A percentile compares a stretch with the other conserved stretches of the same genome.
Conservation (phyloP, 768 basidiomycete species). For the Boletus sp. region DNA sequence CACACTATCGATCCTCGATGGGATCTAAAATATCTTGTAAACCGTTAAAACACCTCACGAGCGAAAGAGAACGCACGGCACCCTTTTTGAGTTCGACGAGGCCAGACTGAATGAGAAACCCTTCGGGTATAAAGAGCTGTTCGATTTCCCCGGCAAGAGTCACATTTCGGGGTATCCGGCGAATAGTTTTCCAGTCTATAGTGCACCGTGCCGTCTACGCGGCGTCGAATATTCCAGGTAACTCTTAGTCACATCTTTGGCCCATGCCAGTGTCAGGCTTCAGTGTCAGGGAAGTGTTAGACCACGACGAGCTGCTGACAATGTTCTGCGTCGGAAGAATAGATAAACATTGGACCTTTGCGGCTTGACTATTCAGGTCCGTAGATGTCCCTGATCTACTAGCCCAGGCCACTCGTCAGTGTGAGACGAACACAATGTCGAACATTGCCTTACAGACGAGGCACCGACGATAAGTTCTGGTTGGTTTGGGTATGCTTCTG, state of each 20-base stretch:
- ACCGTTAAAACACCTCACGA: too few relatives aligned
- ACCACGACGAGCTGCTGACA: background rate
- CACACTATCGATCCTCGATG: constrained; percentile 10
- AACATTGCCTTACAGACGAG: constrained; percentile 10
- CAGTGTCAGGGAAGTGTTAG: background rate
- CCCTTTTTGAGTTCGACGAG: constrained; percentile 14
- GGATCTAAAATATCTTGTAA: background rate
- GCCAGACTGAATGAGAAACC: constrained; percentile 12
- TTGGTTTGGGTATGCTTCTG: constrained; percentile 34
- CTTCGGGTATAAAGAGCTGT: constrained; percentile 6
- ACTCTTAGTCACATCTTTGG: background rate
- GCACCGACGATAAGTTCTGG: constrained; percentile 44
- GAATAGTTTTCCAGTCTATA: background rate
- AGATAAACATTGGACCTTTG: constrained; percentile 10
- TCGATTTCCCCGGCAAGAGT: constrained; percentile 14
- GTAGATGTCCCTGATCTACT: constrained; percentile 14
- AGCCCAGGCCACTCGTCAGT: background rate
- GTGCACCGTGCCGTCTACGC: background rate
- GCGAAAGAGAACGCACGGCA: background rate
- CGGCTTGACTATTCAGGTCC: constrained; percentile 9
- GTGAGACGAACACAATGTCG: background rate
- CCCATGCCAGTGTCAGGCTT: constrained; percentile 6
- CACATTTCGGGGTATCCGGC: constrained; percentile 9
- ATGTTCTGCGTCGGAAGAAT: background rate
- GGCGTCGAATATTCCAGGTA: background rate